These are phyloP conservation scores for Xylariaceae sp. DNA, from an alignment of 2,329 filamentous ascomycete genomes.

Conservation along the genomic window DNA sequence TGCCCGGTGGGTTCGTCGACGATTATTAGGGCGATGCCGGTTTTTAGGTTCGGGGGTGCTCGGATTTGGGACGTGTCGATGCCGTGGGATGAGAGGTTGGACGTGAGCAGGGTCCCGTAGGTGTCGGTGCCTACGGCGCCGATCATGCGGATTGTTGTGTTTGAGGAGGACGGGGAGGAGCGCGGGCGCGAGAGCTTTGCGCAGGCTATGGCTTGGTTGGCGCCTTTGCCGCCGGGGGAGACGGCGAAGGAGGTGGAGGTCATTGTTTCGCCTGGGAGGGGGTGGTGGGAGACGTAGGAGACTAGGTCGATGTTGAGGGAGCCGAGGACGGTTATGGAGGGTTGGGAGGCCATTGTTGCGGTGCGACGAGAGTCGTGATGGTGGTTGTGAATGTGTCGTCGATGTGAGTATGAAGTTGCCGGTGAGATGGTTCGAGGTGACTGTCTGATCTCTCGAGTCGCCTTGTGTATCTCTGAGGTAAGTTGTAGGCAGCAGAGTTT, in stretches of 20 bases:
- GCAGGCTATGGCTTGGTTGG: conserved; percentile 89
- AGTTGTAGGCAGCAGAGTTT: too few relatives aligned
- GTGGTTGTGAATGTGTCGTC: too few relatives aligned
- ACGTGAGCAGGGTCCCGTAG: conserved; percentile 56
- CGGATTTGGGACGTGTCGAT: conserved; percentile 55
- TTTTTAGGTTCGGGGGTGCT: conserved; percentile 42
- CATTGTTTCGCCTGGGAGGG: conserved; percentile 79
- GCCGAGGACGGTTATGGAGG: conserved; percentile 74
- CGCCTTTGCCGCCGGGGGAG: conserved; percentile 86
- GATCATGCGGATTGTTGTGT: conserved; percentile 59
- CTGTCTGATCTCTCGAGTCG: too few relatives aligned
- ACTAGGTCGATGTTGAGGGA: conserved; percentile 95
- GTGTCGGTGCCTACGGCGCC: conserved; percentile 67
- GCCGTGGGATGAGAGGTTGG: conserved; percentile 54
- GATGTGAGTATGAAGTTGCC: too few relatives aligned
- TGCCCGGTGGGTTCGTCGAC: conserved; percentile 68
- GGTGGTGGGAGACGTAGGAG: conserved; percentile 78
- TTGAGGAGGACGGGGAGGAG: conserved; percentile 30
- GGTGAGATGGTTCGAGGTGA: too few relatives aligned
- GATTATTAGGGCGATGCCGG: conserved; percentile 69
- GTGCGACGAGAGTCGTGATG: not conserved
- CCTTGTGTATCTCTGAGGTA: too few relatives aligned
- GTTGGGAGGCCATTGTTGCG: conserved; percentile 25
- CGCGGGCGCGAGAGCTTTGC: conserved; percentile 67
- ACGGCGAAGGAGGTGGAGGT: conserved; percentile 72